These are phyloP conservation scores for Pleurotus tuoliensis DNA, from an alignment of 768 basidiomycete genomes.

Conservation along the genomic window DNA sequence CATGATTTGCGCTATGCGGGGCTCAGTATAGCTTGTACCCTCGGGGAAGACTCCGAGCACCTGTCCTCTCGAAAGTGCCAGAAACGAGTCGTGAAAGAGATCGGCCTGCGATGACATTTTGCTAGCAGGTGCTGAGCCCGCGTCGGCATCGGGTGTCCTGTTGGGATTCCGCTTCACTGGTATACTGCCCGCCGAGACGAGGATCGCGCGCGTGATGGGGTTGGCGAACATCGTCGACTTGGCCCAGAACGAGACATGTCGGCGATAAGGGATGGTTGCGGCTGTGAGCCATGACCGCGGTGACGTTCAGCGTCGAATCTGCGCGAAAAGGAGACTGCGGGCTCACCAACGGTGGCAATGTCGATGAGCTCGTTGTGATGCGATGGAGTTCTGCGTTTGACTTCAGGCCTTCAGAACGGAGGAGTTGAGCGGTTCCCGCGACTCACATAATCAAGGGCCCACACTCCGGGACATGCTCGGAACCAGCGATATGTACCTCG, in stretches of 20 bases:
- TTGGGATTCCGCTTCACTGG: slow-evolving; percentile 67
- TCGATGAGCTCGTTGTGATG: slow-evolving; percentile 74
- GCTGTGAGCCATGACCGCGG: slow-evolving; percentile 22
- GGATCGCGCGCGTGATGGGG: slow-evolving; percentile 44
- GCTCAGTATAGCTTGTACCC: slow-evolving; percentile 50
- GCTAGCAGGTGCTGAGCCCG: neutral
- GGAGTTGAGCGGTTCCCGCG: neutral
- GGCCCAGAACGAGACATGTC: slow-evolving; percentile 64
- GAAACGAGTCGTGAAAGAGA: slow-evolving; percentile 54
- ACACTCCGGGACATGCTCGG: slow-evolving; percentile 51
- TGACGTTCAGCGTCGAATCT: no score
- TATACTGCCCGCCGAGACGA: slow-evolving; percentile 65
- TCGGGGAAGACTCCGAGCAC: slow-evolving; percentile 70
- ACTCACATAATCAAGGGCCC: slow-evolving; percentile 60
- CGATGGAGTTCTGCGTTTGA: slow-evolving; percentile 41
- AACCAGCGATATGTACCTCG: slow-evolving; percentile 53
- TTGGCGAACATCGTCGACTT: slow-evolving; percentile 67
- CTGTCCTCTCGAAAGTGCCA: slow-evolving; percentile 46
- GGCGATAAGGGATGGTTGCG: slow-evolving; percentile 54
- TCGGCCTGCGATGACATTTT: slow-evolving; percentile 26
- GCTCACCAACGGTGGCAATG: slow-evolving; percentile 40
- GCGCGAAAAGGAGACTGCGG: neutral
- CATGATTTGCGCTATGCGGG: slow-evolving; percentile 42
- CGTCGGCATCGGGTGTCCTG: neutral
- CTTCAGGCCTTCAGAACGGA: no score